Base-by-base conservation (phyloP, 2,329 filamentous ascomycete genomes). In the Hypoxylon sp. region DNA sequence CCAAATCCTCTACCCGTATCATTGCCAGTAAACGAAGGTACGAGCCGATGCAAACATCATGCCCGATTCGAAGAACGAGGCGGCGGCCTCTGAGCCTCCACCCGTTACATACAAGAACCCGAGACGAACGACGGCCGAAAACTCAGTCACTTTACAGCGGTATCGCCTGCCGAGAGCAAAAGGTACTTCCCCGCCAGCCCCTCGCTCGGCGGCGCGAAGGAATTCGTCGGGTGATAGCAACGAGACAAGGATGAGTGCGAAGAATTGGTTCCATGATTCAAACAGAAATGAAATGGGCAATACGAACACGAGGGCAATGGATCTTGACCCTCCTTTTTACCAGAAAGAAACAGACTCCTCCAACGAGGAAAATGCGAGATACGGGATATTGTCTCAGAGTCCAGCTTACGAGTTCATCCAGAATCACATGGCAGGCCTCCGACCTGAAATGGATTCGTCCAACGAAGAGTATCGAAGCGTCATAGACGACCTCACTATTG, bases 401-500 rank as follows among this genome's bases (percentile, higher is more conserved):
- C 70, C 74, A 0, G 69, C 66, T 0, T 78, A 74, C 45, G 53
- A 57, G 12, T 57, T 57, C n/a, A 57, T 57, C 4, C 53, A 57
- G 48, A 52, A 40, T 6, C 38, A 28, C 7, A 30, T 59, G 2
- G 8, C 56, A 26, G 48, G 42, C 44, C 32, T 53, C 48, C 32
- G 44, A 4, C 6, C 28, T 26, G 53, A 16, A 9, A 7, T 57
- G 20, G 53, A 57, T 6, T 57, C 53, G 0, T 57, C 53, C 20
- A 57, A 57, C 2, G 54, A 64, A 28, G 61, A 64, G 16, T 64
- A 59, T 7, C 54, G 61, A 3, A 55, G 49, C 3, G 92, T 97
- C 14, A 96, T 97, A 49, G 93, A 97, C 72, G 93, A 97, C 74
- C 78, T 97, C 62, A 97, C 93, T 0, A 82, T 97, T 24, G 91